A percentile compares a stretch with the other conserved stretches of the same genome.
Conservation (phyloP, 257 asterid genomes). For the Handroanthus guayacan region DNA sequence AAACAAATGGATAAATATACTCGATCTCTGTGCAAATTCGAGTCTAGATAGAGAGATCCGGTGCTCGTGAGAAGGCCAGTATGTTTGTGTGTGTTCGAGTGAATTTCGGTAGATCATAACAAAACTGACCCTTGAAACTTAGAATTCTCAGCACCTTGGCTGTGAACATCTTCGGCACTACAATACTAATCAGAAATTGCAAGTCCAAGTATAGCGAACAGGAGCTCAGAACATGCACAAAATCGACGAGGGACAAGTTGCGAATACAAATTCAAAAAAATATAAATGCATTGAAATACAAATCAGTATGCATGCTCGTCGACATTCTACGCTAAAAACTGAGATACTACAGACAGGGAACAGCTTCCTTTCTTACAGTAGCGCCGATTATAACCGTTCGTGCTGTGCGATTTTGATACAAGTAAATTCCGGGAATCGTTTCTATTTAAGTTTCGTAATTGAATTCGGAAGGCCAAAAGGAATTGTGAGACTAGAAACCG, state of each 20-base stretch:
- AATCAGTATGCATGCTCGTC: constrained; percentile 22
- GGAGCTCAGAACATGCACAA: constrained; percentile 23
- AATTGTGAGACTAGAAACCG: not conserved
- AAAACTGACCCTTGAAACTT: constrained; percentile 26
- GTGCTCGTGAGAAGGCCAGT: constrained; percentile 22
- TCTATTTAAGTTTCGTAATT: not conserved
- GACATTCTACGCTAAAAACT: constrained; percentile 6
- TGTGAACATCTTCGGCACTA: constrained; percentile 31
- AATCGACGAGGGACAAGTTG: constrained; percentile 23
- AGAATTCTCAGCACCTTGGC: constrained; percentile 19
- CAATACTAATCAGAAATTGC: constrained; percentile 12
- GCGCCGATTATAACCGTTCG: constrained; percentile 25
- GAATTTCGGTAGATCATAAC: constrained; percentile 5
- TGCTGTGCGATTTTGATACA: constrained; percentile 32
- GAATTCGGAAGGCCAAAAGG: not conserved
- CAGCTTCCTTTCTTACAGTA: constrained; percentile 41
- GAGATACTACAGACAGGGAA: constrained; percentile 17
- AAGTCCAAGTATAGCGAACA: constrained; percentile 14
- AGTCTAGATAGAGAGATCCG: constrained; percentile 6
- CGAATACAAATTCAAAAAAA: constrained; percentile 11
- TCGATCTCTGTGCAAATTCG: not conserved
- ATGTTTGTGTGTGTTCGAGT: constrained; percentile 6
- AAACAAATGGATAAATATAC: constrained; percentile 10
- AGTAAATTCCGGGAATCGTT: constrained; percentile 21
- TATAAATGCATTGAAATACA: constrained; percentile 12